Base-by-base conservation (phyloP, 352 stramenopile species). In the Blastocystis sp. region DNA sequence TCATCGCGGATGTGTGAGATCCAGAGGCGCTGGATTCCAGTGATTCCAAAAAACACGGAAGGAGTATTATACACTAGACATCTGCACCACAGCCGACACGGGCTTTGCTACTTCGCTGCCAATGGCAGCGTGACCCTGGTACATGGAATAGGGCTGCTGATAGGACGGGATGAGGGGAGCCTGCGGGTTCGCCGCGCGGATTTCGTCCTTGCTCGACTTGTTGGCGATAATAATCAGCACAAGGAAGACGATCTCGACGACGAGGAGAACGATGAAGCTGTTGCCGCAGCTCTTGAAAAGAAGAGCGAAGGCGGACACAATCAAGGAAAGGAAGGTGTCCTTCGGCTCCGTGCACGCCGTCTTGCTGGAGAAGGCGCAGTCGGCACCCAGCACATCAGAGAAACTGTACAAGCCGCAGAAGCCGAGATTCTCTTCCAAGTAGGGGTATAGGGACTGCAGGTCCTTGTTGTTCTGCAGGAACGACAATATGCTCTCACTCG, bases 341-440 rank as follows among this genome's bases (percentile, higher is more conserved):
- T 50, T 77, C 3, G 13, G 24, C 3, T 9, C 6, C 37, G 10
- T 37, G 50, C 66, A 77, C 26, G 66, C 24, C 21, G 16, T 3
- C 21, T 35, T 29, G 24, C 50, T n/a, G 37, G 66, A 77, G 16
- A 59, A 45, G 19, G 29, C 21, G 50, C n/a, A 77, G 12, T 4
- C 37, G 12, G 12, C 45, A 4, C 66, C 66, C 37, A 77, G 33
- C 37, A 45, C 66, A 26, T 77, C 66, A 16, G 37, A n/a, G 45
- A 29, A 33, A 16, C 12, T 6, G 45, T 77, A 77, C 31, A 77
- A 21, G 31, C 66, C 66, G 50, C 66, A 77, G 66, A 77, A 77
- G 10, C 6, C 24, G 6, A 77, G 21, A 13, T 29, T 51, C n/a
- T 16, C 3, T 16, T 77, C 66, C 45, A 55, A 45, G 29, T 35